Conservation (phyloP, 179 eudicot genomes). For the Patellifolia procumbens region DNA sequence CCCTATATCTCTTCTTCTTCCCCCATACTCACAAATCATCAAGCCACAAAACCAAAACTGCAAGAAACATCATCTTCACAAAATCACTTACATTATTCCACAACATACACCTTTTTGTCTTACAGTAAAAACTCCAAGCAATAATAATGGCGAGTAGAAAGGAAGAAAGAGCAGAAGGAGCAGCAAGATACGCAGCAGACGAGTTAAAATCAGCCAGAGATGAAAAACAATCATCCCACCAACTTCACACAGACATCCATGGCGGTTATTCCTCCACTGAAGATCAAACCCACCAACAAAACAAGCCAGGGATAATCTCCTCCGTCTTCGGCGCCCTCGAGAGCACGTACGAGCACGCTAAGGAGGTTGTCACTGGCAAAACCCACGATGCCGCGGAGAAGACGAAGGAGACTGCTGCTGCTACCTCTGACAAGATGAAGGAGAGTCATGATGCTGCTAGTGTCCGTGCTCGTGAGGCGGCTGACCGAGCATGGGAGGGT, state of each 20-base stretch:
- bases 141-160: conserved; percentile 46
- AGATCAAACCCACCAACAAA: background rate
- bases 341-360: conserved; percentile 51
- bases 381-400: conserved; percentile 38
- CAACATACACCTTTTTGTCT: background rate
- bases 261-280: background rate
- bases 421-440: conserved; percentile 11
- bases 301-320: conserved; percentile 55
- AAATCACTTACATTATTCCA: background rate
- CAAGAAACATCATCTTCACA: no score
- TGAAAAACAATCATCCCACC: conserved; percentile 25
- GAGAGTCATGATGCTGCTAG: conserved; percentile 23
- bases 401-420: conserved; percentile 29
- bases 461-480: conserved; percentile 27
- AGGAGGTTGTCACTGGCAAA: conserved; percentile 46
- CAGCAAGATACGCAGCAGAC: conserved; percentile 56
- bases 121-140: no score
- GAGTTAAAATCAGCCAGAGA: conserved; percentile 47
- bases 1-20: conserved; percentile 4
- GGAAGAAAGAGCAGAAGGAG: conserved; percentile 60
- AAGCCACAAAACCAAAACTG: background rate
- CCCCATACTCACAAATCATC: no score
- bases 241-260: background rate
- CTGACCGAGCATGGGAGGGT: conserved; percentile 32
- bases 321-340: conserved; percentile 53